phyloP scores from a whole-genome alignment of 352 stramenopile species.

The Pythium angustatum region DNA sequence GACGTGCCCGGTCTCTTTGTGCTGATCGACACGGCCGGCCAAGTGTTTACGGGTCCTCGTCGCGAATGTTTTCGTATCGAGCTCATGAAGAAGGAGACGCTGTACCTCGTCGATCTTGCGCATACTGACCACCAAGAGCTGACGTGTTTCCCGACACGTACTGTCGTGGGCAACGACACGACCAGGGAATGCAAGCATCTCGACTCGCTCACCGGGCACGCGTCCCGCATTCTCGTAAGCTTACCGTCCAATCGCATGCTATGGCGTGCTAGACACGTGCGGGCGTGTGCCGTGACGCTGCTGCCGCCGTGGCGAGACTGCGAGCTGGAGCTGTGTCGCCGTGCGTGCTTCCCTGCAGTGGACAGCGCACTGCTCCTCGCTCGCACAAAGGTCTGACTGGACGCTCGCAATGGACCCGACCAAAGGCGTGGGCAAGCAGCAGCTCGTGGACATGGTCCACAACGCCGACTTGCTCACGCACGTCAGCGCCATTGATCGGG shows the following conservation, averaged over 20 bases:
- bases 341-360: background rate
- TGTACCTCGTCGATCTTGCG: background rate
- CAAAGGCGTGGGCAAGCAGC: background rate
- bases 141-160: background rate
- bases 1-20: background rate
- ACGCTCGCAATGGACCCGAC: background rate
- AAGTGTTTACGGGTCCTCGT: background rate
- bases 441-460: background rate
- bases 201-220: background rate
- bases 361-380: background rate
- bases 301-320: background rate
- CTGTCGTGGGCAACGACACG: background rate
- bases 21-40: background rate
- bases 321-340: background rate
- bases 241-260: background rate
- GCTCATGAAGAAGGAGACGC: conserved; percentile 2
- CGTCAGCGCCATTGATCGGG: background rate
- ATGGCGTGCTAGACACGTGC: no score
- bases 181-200: no score
- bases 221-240: background rate
- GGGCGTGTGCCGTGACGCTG: background rate
- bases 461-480: background rate
- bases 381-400: background rate
- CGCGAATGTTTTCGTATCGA: background rate
- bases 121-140: background rate